A percentile compares a stretch with the other conserved stretches of the same genome.
phyloP scores from a whole-genome alignment of 2,329 filamentous ascomycete genomes.

The Penicillium capsulatum region DNA sequence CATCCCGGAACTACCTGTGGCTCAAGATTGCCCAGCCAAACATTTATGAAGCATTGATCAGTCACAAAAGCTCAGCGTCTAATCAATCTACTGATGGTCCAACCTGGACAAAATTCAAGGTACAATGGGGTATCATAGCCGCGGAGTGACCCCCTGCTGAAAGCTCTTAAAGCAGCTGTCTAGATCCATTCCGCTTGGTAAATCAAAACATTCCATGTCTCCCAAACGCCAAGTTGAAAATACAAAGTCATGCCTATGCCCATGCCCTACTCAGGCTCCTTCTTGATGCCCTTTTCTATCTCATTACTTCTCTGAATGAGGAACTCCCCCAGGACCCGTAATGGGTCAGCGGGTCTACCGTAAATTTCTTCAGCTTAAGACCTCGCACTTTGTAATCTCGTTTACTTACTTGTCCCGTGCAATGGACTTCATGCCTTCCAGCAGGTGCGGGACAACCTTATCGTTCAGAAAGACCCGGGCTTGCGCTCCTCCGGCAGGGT shows the following conservation, averaged over 20 bases:
- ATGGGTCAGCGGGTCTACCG: conserved; percentile 64
- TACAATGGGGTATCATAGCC: too few species aligned
- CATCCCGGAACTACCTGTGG: too few species aligned
- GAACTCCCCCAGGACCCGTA: conserved; percentile 66
- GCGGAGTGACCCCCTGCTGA: too few species aligned
- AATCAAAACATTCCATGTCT: neutral
- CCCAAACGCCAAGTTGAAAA: neutral
- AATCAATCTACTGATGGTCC: too few species aligned
- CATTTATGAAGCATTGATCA: too few species aligned
- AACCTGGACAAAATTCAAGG: too few species aligned
- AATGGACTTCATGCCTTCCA: conserved; percentile 71
- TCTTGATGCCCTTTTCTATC: conserved; percentile 47
- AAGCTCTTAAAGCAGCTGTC: too few species aligned
- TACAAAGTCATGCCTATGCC: neutral
- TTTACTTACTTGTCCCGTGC: conserved; percentile 64
- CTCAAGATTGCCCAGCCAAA: too few species aligned
- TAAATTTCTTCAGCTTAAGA: neutral
- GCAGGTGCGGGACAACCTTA: conserved; percentile 62
- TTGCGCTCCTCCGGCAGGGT: conserved; percentile 62
- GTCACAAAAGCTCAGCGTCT: too few species aligned
- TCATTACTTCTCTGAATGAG: conserved; percentile 65
- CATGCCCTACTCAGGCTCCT: conserved; percentile 10
- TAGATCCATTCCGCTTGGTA: too few species aligned
- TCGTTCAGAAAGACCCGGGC: conserved; percentile 67
- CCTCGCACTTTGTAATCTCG: neutral